Evolutionary conservation across 805 yeast genomes (phyloP), one percentile per base, ranked within the genome.

Genomic region (Kodamaea kakaduensis): DNA sequence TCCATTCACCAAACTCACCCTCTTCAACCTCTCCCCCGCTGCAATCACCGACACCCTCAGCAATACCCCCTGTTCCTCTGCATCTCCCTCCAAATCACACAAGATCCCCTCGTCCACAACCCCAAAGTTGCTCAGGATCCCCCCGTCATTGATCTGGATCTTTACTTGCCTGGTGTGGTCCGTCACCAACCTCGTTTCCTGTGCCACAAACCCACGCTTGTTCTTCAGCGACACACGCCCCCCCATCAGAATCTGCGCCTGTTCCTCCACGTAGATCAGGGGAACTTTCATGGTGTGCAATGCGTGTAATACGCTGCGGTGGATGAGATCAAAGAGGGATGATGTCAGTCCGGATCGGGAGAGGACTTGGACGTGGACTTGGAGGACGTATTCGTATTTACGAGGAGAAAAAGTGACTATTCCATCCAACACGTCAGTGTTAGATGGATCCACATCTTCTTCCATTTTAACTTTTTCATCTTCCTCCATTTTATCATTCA

Each of bases 1-100:
- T 74, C 52, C 13, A 46, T 44, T 61, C 58, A 16, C 56, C 52
- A 44, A 37, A 31, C 40, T 36, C 38, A 39, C 40, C 36, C 24
- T 46, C 31, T 40, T 41, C 34, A 41, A 40, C 12, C 36, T 19
- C 17, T 44, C 38, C 4, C 49, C 48, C 30, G 47, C 50, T 4
- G 54, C 47, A 10, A 78, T 66, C 1, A 77, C 67, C 15, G 67
- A 59, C 10, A 85, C 59, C 13, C 77, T 69, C 27, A 84, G 75
- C 28, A 58, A 59, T 3, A 81, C 68, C 20, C 78, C 68, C 9
- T 64, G 51, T 49, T 86, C 94, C 56, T 87, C 96, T 4, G 88
- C 82, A 41, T 83, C 90, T 9, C 94, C 94, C 53, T 86, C 94
- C 25, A 85, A 50, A 52, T 87, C 96, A 1, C 84, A 78, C 31